phyloP scores from a whole-genome alignment of 1,139 yeast species.

The Taphrina betulina region DNA sequence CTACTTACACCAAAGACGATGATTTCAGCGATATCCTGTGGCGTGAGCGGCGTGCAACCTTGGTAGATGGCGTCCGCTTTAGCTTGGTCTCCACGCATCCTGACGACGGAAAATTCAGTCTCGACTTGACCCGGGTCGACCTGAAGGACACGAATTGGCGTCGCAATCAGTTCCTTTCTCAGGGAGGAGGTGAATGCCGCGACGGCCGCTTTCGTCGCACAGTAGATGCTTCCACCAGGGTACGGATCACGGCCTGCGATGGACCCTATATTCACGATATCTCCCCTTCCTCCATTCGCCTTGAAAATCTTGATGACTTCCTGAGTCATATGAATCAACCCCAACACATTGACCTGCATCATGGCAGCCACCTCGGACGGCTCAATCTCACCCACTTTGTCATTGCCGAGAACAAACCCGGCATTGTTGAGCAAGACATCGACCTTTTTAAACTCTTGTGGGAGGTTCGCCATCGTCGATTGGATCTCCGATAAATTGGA shows the following conservation, averaged over 20 bases:
- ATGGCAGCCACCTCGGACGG: slow-evolving; percentile 60
- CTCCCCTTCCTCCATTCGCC: slow-evolving; percentile 58
- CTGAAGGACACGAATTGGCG: slow-evolving; percentile 67
- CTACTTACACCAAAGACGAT: slow-evolving; percentile 60
- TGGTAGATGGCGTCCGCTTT: slow-evolving; percentile 71
- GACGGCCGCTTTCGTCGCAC: slow-evolving; percentile 84
- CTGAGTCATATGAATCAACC: slow-evolving; percentile 69
- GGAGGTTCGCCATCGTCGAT: slow-evolving; percentile 52
- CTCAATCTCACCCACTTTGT: slow-evolving; percentile 58
- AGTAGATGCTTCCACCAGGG: slow-evolving; percentile 69
- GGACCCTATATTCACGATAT: slow-evolving; percentile 78
- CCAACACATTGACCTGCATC: slow-evolving; percentile 69
- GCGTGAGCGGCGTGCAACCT: slow-evolving; percentile 69
- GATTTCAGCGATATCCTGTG: slow-evolving; percentile 78
- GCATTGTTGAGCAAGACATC: slow-evolving; percentile 72
- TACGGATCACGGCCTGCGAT: slow-evolving; percentile 87
- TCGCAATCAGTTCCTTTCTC: slow-evolving; percentile 72
- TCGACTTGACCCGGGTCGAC: slow-evolving; percentile 87
- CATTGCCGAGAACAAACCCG: slow-evolving; percentile 74
- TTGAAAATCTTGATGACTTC: slow-evolving; percentile 58
- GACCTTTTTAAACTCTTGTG: slow-evolving; percentile 45
- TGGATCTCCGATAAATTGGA: slow-evolving; percentile 53
- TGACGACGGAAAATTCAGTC: slow-evolving; percentile 66
- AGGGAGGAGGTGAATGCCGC: slow-evolving; percentile 71
- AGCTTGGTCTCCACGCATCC: slow-evolving; percentile 63